phyloP scores from a whole-genome alignment of 2,329 filamentous ascomycete species.

The Claviceps humidiphila region DNA sequence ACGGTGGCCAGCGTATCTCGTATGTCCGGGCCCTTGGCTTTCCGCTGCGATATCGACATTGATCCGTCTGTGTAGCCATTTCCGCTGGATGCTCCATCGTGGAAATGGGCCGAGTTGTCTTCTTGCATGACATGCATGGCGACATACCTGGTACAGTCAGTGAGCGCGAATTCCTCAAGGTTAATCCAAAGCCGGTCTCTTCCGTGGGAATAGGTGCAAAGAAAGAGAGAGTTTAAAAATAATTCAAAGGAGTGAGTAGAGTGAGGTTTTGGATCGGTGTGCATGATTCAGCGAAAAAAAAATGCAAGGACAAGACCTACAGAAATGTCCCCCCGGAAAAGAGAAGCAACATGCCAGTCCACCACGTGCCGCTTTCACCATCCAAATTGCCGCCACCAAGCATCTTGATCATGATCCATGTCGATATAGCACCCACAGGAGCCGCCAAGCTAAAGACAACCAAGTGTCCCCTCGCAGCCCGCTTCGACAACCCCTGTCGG shows the following conservation, averaged over 20 bases:
- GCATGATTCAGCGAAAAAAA: too few relatives aligned
- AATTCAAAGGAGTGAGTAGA: too few relatives aligned
- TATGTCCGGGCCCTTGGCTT: slow-evolving; percentile 44
- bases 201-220: not conserved
- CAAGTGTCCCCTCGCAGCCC: slow-evolving; percentile 70
- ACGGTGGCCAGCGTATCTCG: slow-evolving; percentile 59
- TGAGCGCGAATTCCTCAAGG: not conserved
- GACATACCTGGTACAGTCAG: slow-evolving; percentile 54
- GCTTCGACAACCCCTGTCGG: slow-evolving; percentile 81
- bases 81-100: slow-evolving; percentile 33
- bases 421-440: slow-evolving; percentile 70
- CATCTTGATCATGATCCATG: slow-evolving; percentile 67
- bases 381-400: slow-evolving; percentile 48
- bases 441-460: slow-evolving; percentile 86
- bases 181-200: not conserved
- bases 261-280: too few relatives aligned
- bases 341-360: slow-evolving; percentile 83
- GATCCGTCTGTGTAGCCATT: slow-evolving; percentile 43
- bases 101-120: slow-evolving; percentile 35
- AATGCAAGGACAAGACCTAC: slow-evolving; percentile 36
- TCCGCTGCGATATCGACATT: slow-evolving; percentile 28
- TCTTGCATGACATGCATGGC: slow-evolving; percentile 99
- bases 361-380: slow-evolving; percentile 60
- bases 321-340: slow-evolving; percentile 94
- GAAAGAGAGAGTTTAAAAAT: not conserved